Percentiles rank a stretch among this genome's conserved stretches.
Evolutionary conservation across 2,329 filamentous ascomycete species (phyloP).

Genomic region (Alternaria infectoria): DNA sequence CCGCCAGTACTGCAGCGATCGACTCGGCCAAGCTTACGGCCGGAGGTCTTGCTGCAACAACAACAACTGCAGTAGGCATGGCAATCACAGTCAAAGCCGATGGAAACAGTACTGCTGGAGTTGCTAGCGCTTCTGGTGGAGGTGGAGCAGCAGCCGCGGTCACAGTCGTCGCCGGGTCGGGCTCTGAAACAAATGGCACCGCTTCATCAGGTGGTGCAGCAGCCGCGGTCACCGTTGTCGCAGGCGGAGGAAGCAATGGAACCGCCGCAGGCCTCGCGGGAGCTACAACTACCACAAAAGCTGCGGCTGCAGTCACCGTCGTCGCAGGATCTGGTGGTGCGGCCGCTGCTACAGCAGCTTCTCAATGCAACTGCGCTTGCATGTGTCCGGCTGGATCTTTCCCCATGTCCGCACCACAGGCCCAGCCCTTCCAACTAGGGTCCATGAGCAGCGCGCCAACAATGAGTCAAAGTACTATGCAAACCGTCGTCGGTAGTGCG

Average conservation of each 20-base stretch:
- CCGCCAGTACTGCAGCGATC: conserved; percentile 19
- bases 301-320: conserved; percentile 9
- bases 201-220: neutral
- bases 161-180: conserved; percentile 31
- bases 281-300: conserved; percentile 18
- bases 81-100: conserved; percentile 28
- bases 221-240: conserved; percentile 20
- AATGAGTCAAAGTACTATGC: conserved; percentile 24
- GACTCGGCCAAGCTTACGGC: conserved; percentile 28
- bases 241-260: conserved; percentile 15
- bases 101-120: conserved; percentile 4
- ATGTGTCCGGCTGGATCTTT: conserved; percentile 37
- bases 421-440: conserved; percentile 37
- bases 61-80: conserved; percentile 20
- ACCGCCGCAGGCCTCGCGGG: conserved; percentile 13
- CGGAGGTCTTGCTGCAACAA: conserved; percentile 29
- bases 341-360: conserved; percentile 16
- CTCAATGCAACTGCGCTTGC: conserved; percentile 39
- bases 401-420: conserved; percentile 37
- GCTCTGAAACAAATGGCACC: neutral
- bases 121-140: neutral
- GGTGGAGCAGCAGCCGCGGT: conserved; percentile 15
- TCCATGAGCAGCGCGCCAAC: conserved; percentile 17
- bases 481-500: conserved; percentile 28
- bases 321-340: neutral